Evolutionary conservation across 1,139 yeast genomes (phyloP).

Genomic region (Yamadazyma atlantica): DNA sequence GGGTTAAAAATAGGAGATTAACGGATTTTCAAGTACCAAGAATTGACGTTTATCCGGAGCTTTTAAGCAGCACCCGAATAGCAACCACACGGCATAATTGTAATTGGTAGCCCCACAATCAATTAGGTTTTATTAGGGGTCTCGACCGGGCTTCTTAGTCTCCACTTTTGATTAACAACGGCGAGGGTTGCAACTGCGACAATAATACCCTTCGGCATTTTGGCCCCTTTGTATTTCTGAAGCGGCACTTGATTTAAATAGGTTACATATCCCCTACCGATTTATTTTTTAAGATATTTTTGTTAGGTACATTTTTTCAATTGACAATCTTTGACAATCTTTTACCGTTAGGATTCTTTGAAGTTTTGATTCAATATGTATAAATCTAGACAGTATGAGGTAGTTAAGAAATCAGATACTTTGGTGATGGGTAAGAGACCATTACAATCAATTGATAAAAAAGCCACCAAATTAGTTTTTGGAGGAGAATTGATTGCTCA

Average conservation of each 20-base stretch:
- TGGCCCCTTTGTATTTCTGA: background rate
- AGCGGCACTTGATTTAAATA: background rate
- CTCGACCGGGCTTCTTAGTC: too few relatives aligned
- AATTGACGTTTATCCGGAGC: background rate
- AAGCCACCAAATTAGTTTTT: slow-evolving; percentile 23
- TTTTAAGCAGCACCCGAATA: too few relatives aligned
- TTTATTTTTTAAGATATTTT: too few relatives aligned
- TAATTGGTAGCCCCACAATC: too few relatives aligned
- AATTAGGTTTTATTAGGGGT: too few relatives aligned
- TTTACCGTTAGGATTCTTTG: background rate
- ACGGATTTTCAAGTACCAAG: background rate
- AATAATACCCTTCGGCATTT: background rate
- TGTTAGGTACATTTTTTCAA: too few relatives aligned
- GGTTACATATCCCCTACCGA: too few relatives aligned
- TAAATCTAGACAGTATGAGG: slow-evolving; percentile 19
- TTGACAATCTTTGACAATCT: too few relatives aligned
- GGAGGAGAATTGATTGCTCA: slow-evolving; percentile 47
- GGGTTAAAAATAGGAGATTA: background rate
- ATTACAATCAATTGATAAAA: slow-evolving; percentile 28
- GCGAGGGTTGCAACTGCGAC: background rate
- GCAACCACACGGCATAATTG: too few relatives aligned
- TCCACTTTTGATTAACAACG: background rate
- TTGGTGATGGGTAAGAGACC: slow-evolving; percentile 33
- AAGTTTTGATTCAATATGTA: slow-evolving; percentile 10
- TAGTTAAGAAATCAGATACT: slow-evolving; percentile 14